These are phyloP conservation scores for Carex scoparia DNA, from an alignment of 176 grass and related monocot genomes.

Conservation along the genomic window DNA sequence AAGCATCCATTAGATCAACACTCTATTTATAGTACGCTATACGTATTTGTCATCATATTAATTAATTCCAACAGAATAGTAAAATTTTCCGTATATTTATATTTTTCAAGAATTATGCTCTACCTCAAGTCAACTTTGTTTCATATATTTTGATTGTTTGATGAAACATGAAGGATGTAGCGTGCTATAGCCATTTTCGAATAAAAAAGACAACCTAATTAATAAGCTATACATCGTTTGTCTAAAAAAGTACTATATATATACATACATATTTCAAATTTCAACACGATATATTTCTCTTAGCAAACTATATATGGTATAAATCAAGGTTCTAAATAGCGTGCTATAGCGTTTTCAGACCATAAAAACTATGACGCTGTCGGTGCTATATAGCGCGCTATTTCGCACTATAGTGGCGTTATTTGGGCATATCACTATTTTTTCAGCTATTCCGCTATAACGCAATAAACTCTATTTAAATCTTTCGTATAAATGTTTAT, in stretches of 20 bases:
- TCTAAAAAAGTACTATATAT: neutral
- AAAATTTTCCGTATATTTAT: neutral
- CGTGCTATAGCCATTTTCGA: too few relatives aligned
- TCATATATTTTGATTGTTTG: neutral
- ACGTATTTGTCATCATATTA: neutral
- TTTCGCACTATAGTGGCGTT: too few relatives aligned
- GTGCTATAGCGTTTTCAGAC: too few relatives aligned
- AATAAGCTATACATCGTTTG: neutral
- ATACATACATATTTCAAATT: neutral
- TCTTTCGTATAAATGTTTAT: neutral
- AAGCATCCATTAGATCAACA: neutral
- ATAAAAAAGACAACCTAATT: neutral
- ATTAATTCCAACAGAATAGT: neutral
- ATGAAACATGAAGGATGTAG: neutral
- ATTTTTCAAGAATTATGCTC: neutral
- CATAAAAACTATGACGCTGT: too few relatives aligned
- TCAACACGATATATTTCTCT: neutral
- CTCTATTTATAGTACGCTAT: neutral
- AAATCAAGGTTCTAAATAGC: neutral
- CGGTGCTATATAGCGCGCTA: too few relatives aligned
- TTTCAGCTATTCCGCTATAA: too few relatives aligned
- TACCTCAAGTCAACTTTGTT: too few relatives aligned
- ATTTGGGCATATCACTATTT: too few relatives aligned
- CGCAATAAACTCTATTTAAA: too few relatives aligned
- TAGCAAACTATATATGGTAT: neutral